phyloP scores from a whole-genome alignment of 768 basidiomycete genomes.

The Boletellus sp. region DNA sequence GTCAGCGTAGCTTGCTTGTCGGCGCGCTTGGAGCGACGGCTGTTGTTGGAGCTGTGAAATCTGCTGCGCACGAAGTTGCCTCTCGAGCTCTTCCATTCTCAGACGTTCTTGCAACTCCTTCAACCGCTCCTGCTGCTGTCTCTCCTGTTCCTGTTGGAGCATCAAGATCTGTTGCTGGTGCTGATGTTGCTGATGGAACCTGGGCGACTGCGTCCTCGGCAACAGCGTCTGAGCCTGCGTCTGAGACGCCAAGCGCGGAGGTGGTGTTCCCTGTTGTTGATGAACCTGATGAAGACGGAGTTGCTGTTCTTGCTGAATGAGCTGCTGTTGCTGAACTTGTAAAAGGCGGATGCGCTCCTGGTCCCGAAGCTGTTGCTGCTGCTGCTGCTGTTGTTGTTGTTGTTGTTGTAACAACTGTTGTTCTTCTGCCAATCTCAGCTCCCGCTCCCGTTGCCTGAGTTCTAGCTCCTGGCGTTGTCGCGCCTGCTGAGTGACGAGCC shows the following conservation, averaged over 20 bases:
- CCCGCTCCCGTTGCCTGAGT: conserved; percentile 47
- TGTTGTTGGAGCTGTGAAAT: conserved; percentile 45
- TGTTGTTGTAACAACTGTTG: conserved; percentile 37
- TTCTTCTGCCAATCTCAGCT: conserved; percentile 31
- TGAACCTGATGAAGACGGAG: conserved; percentile 38
- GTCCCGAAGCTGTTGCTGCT: conserved; percentile 39
- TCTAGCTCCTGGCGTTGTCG: conserved; percentile 39
- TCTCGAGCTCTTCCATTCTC: conserved; percentile 61
- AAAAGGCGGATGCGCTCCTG: conserved; percentile 39
- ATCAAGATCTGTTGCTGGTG: conserved; percentile 68
- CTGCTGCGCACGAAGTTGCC: conserved; percentile 54
- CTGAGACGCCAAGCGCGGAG: conserved; percentile 61
- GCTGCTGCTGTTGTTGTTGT: conserved; percentile 42
- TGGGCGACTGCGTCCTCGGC: conserved; percentile 72
- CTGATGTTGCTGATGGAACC: conserved; percentile 72
- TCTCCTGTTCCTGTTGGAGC: conserved; percentile 65
- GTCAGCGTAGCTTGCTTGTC: conserved; percentile 45
- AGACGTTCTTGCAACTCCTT: conserved; percentile 63
- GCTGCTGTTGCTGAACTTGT: conserved; percentile 43
- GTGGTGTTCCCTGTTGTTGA: conserved; percentile 48
- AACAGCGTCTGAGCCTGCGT: conserved; percentile 20
- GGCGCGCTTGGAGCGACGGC: conserved; percentile 36
- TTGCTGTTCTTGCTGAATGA: conserved; percentile 33
- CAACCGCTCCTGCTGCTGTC: conserved; percentile 52
- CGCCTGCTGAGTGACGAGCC: conserved; percentile 50